These are phyloP conservation scores for Clohesyomyces aquaticus DNA, from an alignment of 495 filamentous ascomycete genomes.

Conservation along the genomic window DNA sequence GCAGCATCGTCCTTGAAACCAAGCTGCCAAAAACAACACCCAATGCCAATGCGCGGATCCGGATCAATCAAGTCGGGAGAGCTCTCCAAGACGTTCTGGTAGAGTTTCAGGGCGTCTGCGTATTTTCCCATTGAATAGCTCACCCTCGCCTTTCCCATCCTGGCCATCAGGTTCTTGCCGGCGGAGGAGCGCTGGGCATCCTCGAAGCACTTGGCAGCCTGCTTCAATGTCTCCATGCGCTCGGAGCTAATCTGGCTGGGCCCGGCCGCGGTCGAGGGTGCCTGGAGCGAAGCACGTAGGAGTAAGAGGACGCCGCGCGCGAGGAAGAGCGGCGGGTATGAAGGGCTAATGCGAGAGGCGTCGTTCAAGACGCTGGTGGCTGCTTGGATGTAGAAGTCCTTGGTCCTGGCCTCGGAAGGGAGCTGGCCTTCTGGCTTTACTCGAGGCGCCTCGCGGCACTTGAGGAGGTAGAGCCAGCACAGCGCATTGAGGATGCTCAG, in stretches of 20 bases:
- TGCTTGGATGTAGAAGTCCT: conserved; percentile 89
- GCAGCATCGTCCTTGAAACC: conserved; percentile 92
- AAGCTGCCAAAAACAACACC: conserved; percentile 93
- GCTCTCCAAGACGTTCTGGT: conserved; percentile 82
- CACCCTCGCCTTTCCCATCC: conserved; percentile 81
- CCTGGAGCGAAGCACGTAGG: conserved; percentile 81
- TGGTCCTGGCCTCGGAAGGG: conserved; percentile 75
- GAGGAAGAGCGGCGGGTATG: conserved; percentile 83
- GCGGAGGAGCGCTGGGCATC: conserved; percentile 83
- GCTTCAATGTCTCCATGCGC: conserved; percentile 75
- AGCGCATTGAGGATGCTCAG: conserved; percentile 80
- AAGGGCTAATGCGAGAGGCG: conserved; percentile 88
- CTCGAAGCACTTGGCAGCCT: conserved; percentile 88
- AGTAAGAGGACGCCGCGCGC: conserved; percentile 90
- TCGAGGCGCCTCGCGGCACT: conserved; percentile 88
- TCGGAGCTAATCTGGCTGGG: conserved; percentile 71
- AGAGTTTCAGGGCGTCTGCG: conserved; percentile 76
- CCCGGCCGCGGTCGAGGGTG: conserved; percentile 67
- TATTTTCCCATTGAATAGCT: conserved; percentile 82
- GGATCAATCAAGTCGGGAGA: conserved; percentile 90
- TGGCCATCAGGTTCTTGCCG: conserved; percentile 85
- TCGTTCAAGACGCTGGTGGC: conserved; percentile 91
- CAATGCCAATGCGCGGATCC: conserved; percentile 92
- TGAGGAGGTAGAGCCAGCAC: conserved; percentile 91
- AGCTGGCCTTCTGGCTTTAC: conserved; percentile 51